Evolutionary conservation across 1,139 yeast genomes (phyloP).

Genomic region (Magnusiomyces suaveolens): DNA sequence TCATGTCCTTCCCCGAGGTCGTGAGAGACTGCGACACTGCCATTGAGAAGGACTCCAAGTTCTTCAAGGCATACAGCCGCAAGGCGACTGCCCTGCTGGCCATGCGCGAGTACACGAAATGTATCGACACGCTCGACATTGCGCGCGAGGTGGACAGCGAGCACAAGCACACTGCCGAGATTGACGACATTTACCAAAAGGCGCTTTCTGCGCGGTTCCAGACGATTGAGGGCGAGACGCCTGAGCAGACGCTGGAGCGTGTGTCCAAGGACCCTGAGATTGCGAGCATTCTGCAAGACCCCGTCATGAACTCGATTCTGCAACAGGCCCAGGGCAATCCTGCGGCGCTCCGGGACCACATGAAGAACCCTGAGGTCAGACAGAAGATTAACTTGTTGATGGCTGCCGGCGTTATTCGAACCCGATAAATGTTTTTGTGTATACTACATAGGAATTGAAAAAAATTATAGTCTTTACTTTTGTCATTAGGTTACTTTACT

Average conservation of each 20-base stretch:
- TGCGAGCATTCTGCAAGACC: conserved; percentile 82
- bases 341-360: conserved; percentile 93
- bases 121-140: conserved; percentile 67
- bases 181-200: conserved; percentile 71
- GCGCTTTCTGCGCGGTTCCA: conserved; percentile 73
- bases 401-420: conserved; percentile 95
- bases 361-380: conserved; percentile 90
- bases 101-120: conserved; percentile 75
- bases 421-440: too few relatives aligned
- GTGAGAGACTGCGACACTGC: conserved; percentile 87
- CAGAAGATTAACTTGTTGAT: conserved; percentile 82
- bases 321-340: conserved; percentile 94
- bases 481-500: too few relatives aligned
- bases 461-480: too few relatives aligned
- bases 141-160: conserved; percentile 72
- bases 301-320: conserved; percentile 92
- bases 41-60: conserved; percentile 74
- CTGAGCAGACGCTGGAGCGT: conserved; percentile 89
- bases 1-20: conserved; percentile 96
- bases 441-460: too few relatives aligned
- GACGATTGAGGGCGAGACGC: conserved; percentile 80
- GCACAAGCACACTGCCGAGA: conserved; percentile 58
- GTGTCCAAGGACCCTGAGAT: conserved; percentile 91
- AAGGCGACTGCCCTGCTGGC: conserved; percentile 93
- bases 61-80: conserved; percentile 91